phyloP scores from a whole-genome alignment of 2,329 filamentous ascomycete genomes.

The Sarocladium kiliense region DNA sequence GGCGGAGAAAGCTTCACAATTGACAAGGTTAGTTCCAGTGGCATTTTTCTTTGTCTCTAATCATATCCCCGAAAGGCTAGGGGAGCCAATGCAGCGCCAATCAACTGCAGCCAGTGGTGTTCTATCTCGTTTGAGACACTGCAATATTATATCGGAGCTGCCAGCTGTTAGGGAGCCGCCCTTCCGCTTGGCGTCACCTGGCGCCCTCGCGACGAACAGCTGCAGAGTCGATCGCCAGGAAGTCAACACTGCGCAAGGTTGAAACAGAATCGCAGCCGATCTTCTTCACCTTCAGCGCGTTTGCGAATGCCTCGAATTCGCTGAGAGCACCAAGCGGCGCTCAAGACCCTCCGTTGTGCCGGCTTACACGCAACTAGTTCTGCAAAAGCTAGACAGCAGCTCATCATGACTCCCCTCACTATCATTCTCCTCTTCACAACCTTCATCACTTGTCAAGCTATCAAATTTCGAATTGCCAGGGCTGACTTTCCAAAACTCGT shows the following conservation, averaged over 20 bases:
- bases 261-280: neutral
- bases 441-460: neutral
- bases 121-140: neutral
- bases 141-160: neutral
- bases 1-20: conserved; percentile 21
- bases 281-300: neutral
- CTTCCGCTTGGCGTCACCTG: conserved; percentile 4
- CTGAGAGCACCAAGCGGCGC: neutral
- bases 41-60: neutral
- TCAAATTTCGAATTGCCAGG: neutral
- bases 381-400: neutral
- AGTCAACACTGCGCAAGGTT: neutral
- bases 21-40: conserved; percentile 11
- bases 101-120: too few relatives aligned
- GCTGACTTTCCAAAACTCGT: conserved; percentile 1
- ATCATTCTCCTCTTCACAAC: neutral
- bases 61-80: too few relatives aligned
- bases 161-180: neutral
- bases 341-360: neutral
- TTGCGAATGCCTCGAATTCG: neutral
- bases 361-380: neutral
- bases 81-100: too few relatives aligned
- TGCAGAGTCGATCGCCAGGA: neutral
- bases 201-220: neutral
- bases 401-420: neutral